Evolutionary conservation across 2,329 filamentous ascomycete genomes (phyloP), one percentile per base, ranked within the genome.

Genomic region (Fusarium ramigenum): DNA sequence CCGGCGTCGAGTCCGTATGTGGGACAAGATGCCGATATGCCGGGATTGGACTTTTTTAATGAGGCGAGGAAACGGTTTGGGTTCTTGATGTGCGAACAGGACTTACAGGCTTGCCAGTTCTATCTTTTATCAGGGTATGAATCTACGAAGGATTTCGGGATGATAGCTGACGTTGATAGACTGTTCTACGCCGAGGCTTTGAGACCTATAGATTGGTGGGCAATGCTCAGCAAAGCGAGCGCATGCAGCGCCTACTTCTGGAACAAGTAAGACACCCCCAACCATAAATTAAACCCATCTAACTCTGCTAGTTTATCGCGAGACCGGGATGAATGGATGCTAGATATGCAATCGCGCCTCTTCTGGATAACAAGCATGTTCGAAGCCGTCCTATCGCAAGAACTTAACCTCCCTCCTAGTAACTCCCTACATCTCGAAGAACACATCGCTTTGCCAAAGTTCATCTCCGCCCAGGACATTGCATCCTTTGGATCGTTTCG

Each of bases 311-410:
- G 71, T 2, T 9, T 62, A 4, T 65, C 72, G 0, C 8, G 64
- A 19, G 72, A 74, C 1, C 67, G 72, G 0, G 72, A 74, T 0
- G 71, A 74, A 18, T 74, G 72, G 72, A 74, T 74, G 72, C 60
- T 74, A 0, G 72, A 74, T 19, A 74, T 74, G 72, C 72, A 74
- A 7, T 74, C 72, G 2, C 68, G 72, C 3, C 63, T 74, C 1
- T 74, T 74, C 18, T 74, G 72, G 72, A 74, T 74, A n/a, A 74
- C 72, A 14, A 74, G 71, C 49, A 74, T 74, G 71, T 74, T 74
- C 1, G 71, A 72, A 63, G 71, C 72, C 1, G 72, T 74, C 2
- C 64, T 74, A 1, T 74, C 71, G 0, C 71, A 74, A 25, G 72
- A 74, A 28, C 71, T 74, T 0, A 58, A 74, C 11, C 67, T 74